These are phyloP conservation scores for Excoecaria agallocha DNA, from an alignment of 345 rosid genomes.

Conservation along the genomic window DNA sequence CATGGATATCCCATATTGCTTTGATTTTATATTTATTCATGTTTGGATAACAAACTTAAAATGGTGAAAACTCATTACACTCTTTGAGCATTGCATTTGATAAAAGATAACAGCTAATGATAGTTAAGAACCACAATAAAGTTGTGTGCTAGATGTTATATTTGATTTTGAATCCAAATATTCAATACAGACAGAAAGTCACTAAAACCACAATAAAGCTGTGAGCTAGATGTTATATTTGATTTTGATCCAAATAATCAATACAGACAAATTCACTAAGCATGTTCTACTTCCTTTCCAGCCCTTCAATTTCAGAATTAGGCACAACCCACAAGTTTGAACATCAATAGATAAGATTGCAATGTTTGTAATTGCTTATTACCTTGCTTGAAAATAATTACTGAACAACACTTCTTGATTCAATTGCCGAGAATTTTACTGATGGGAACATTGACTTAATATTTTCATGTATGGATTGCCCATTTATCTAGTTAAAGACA, in stretches of 20 bases:
- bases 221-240: no score
- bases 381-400: background rate
- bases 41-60: constrained; percentile 5
- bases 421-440: background rate
- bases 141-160: background rate
- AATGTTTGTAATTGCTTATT: no score
- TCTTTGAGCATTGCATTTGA: background rate
- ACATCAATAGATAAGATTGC: background rate
- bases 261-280: no score
- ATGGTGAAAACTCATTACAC: background rate
- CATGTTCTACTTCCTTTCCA: background rate
- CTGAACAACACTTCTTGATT: background rate
- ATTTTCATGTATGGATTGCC: background rate
- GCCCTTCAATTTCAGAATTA: background rate
- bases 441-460: background rate
- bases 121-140: background rate
- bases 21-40: background rate
- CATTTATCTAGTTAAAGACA: background rate
- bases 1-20: background rate
- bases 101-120: background rate
- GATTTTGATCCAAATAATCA: no score
- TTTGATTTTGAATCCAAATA: constrained; percentile 1
- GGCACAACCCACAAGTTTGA: background rate
- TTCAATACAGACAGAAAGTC: background rate
- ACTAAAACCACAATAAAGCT: no score